Percentiles rank a stretch among this genome's conserved stretches.
phyloP scores from a whole-genome alignment of 164 flowering plant genomes.

The Sedum album region DNA sequence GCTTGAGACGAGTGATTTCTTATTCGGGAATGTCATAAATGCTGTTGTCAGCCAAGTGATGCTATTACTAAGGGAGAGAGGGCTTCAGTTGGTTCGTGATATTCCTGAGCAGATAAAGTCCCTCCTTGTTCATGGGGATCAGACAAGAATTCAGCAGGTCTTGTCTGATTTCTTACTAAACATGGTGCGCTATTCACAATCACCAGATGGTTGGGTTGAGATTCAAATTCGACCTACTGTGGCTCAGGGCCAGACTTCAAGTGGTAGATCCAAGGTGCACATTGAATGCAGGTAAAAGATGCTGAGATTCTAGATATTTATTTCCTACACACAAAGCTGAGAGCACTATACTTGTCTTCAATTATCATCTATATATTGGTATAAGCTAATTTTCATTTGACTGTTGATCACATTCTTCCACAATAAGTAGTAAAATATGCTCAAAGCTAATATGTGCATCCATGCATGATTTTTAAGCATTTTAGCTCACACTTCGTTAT shows the following conservation, averaged over 20 bases:
- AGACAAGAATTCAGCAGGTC: slow-evolving; percentile 85
- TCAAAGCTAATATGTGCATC: too few relatives aligned
- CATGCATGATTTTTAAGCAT: background rate
- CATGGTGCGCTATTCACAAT: slow-evolving; percentile 60
- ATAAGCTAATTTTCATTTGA: background rate
- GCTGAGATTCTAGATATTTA: background rate
- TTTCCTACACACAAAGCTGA: too few relatives aligned
- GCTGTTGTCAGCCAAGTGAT: slow-evolving; percentile 7
- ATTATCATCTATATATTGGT: background rate
- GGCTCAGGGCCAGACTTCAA: slow-evolving; percentile 34
- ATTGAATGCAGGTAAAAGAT: slow-evolving; percentile 2
- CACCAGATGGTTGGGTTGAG: slow-evolving; percentile 39
- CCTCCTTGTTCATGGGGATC: slow-evolving; percentile 71
- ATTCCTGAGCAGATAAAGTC: slow-evolving; percentile 32
- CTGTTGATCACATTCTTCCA: too few relatives aligned
- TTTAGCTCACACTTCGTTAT: background rate
- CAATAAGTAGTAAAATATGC: too few relatives aligned
- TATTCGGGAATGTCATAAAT: slow-evolving; percentile 6
- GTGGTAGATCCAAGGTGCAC: slow-evolving; percentile 3
- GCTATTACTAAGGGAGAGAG: slow-evolving; percentile 56
- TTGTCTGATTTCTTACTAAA: too few relatives aligned
- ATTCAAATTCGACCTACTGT: slow-evolving; percentile 36
- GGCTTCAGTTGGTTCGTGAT: slow-evolving; percentile 41
- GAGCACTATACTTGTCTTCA: too few relatives aligned
- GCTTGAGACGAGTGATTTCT: slow-evolving; percentile 6